phyloP scores from a whole-genome alignment of 345 rosid genomes.

The Gossypioides kirkii region DNA sequence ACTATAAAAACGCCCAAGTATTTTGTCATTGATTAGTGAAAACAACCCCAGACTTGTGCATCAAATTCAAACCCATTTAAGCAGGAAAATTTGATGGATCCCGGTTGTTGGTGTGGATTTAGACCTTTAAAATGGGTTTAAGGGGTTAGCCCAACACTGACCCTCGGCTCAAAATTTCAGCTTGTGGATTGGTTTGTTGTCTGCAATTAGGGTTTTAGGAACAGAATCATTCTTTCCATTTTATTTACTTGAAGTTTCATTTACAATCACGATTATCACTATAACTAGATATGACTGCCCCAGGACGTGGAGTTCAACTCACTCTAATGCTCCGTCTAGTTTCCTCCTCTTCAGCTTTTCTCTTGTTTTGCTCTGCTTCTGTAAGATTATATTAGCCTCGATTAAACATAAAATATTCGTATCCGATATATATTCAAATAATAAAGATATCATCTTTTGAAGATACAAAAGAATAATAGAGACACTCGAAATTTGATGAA shows the following conservation, averaged over 20 bases:
- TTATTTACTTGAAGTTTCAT: too few species aligned
- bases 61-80: too few species aligned
- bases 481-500: not conserved
- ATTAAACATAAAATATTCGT: not conserved
- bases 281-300: constrained; percentile 72
- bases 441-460: not conserved
- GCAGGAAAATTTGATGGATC: too few species aligned
- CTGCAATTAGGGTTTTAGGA: too few species aligned
- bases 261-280: constrained; percentile 21
- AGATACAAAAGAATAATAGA: not conserved
- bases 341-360: constrained; percentile 21
- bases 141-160: too few species aligned
- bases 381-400: not conserved
- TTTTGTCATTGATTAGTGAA: not conserved
- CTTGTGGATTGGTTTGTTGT: too few species aligned
- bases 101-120: too few species aligned
- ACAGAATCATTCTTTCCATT: too few species aligned
- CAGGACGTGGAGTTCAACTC: constrained; percentile 48
- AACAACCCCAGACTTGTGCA: not conserved
- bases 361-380: not conserved
- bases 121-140: too few species aligned
- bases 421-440: not conserved
- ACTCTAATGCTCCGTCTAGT: constrained; percentile 43
- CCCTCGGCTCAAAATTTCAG: too few species aligned
- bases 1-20: not conserved